These are phyloP conservation scores for Colletotrichum spaethianum DNA, from an alignment of 2,329 filamentous ascomycete genomes.

Conservation along the genomic window DNA sequence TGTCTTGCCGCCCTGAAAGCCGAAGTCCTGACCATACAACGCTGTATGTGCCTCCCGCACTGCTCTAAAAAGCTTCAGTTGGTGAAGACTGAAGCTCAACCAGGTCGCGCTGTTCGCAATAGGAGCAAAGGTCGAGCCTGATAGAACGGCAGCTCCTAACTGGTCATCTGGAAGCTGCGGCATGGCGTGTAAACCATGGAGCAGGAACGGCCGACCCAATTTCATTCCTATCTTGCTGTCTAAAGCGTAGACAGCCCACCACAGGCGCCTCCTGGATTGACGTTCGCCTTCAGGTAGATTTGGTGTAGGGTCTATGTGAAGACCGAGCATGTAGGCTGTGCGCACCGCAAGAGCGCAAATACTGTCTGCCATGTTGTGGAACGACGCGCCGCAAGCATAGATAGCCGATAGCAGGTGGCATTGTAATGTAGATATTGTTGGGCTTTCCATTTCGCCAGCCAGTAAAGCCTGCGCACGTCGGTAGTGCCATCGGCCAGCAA, in stretches of 20 bases:
- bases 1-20: background rate
- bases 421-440: constrained; percentile 63
- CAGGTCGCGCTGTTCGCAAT: background rate
- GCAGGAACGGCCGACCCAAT: constrained; percentile 60
- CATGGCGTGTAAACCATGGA: background rate
- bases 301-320: constrained; percentile 61
- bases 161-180: constrained; percentile 16
- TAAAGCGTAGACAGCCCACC: constrained; percentile 65
- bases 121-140: constrained; percentile 11
- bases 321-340: constrained; percentile 61
- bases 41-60: background rate
- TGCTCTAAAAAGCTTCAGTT: background rate
- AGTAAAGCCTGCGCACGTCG: constrained; percentile 61
- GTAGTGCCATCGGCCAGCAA: constrained; percentile 63
- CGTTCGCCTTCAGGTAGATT: constrained; percentile 50
- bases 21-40: background rate
- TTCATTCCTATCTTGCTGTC: constrained; percentile 64
- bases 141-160: background rate
- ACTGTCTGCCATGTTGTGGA: constrained; percentile 63
- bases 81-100: constrained; percentile 11
- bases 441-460: constrained; percentile 60
- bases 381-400: constrained; percentile 64
- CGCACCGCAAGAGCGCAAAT: constrained; percentile 57
- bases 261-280: constrained; percentile 64
- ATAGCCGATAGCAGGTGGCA: constrained; percentile 59